Percentiles rank a stretch among this genome's conserved stretches.
phyloP scores from a whole-genome alignment of 495 filamentous ascomycete genomes.

The Amniculicola lignicola region DNA sequence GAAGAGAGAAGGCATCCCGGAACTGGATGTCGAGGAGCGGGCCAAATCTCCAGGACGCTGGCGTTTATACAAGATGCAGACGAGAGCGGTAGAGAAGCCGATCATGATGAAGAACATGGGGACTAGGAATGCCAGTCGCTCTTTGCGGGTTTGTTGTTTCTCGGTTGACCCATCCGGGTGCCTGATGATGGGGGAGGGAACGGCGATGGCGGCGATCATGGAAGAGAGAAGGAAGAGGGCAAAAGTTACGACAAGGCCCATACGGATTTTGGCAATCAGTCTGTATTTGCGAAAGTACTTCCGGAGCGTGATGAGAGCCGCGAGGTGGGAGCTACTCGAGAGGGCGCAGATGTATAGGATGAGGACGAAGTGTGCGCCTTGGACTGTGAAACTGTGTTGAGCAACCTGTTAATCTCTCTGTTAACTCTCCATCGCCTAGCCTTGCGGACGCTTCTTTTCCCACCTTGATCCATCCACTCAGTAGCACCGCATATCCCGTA shows the following conservation, averaged over 20 bases:
- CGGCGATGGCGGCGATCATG: constrained; percentile 18
- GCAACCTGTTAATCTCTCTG: constrained; percentile 13
- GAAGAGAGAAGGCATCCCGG: too few species aligned
- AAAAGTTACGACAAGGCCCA: constrained; percentile 13
- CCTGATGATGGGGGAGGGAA: not conserved
- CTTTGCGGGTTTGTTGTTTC: not conserved
- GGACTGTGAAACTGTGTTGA: constrained; percentile 6
- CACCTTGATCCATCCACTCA: constrained; percentile 24
- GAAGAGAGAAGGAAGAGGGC: constrained; percentile 18
- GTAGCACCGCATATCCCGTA: constrained; percentile 19
- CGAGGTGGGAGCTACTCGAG: constrained; percentile 10
- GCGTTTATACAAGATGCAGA: constrained; percentile 12
- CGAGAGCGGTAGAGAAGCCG: constrained; percentile 19
- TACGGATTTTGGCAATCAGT: constrained; percentile 18
- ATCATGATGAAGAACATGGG: constrained; percentile 25
- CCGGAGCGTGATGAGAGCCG: constrained; percentile 17
- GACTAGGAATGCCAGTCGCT: constrained; percentile 8
- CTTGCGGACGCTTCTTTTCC: too few species aligned
- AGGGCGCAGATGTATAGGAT: constrained; percentile 24
- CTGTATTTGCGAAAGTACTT: constrained; percentile 22
- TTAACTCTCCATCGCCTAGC: too few species aligned
- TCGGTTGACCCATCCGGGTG: not conserved
- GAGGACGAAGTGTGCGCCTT: constrained; percentile 22
- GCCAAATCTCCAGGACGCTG: too few species aligned
- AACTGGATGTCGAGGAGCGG: too few species aligned